Evolutionary conservation across 2,329 filamentous ascomycete genomes (phyloP).

Genomic region (Colletotrichum sp.): DNA sequence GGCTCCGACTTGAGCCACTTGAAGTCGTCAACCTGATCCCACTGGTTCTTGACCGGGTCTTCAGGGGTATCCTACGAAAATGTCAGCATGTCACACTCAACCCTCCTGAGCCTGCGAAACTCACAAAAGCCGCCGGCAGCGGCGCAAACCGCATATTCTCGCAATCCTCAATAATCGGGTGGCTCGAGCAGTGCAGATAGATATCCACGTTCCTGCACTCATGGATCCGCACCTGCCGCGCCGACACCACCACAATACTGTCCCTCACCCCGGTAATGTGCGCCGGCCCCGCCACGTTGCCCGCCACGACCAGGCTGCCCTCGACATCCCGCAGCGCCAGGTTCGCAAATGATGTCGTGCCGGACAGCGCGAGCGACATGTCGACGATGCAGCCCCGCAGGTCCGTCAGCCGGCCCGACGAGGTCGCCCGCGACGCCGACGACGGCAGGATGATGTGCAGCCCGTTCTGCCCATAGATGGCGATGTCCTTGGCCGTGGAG

Average conservation of each 20-base stretch:
- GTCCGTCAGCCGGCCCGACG: constrained; percentile 75
- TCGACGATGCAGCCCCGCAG: constrained; percentile 78
- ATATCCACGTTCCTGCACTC: constrained; percentile 81
- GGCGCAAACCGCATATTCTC: constrained; percentile 78
- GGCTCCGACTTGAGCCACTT: constrained; percentile 90
- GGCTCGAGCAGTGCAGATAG: constrained; percentile 80
- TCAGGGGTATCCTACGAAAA: constrained; percentile 28
- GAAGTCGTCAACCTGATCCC: constrained; percentile 95
- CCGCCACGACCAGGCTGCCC: constrained; percentile 76
- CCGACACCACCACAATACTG: constrained; percentile 78
- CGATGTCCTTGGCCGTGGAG: constrained; percentile 63
- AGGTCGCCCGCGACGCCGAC: constrained; percentile 72
- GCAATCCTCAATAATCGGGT: constrained; percentile 95
- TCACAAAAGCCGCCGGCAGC: constrained; percentile 74
- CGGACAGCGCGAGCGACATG: constrained; percentile 69
- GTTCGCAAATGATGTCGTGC: constrained; percentile 71
- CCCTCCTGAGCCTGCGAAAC: too few species aligned
- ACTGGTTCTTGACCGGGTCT: constrained; percentile 65
- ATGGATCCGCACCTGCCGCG: constrained; percentile 92
- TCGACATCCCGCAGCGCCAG: constrained; percentile 71
- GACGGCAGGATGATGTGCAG: constrained; percentile 79
- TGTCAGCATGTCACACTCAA: background rate
- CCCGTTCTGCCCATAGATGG: constrained; percentile 70
- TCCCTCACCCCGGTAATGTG: constrained; percentile 80
- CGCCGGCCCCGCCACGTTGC: constrained; percentile 77